These are phyloP conservation scores for Boletus coccyginus DNA, from an alignment of 768 basidiomycete genomes.

Conservation along the genomic window DNA sequence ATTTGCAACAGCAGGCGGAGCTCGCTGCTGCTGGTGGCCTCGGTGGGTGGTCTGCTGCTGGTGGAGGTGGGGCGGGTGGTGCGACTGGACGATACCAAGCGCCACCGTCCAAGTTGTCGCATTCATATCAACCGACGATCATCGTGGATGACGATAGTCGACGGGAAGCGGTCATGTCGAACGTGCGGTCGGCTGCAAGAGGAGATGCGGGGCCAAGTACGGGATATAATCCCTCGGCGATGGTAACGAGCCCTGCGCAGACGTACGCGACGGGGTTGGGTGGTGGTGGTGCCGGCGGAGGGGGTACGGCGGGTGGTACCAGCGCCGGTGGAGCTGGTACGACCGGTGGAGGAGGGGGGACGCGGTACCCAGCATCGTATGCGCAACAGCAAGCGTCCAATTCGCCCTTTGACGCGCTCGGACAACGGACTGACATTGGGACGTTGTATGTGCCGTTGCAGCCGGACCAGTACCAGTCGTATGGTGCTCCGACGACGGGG, in stretches of 20 bases:
- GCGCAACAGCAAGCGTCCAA: conserved; percentile 39
- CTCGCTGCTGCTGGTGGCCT: conserved; percentile 64
- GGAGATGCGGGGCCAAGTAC: conserved; percentile 40
- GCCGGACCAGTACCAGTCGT: conserved; percentile 71
- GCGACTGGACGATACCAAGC: conserved; percentile 45
- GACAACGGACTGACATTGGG: conserved; percentile 61
- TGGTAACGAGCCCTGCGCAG: conserved; percentile 76
- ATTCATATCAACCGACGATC: conserved; percentile 50
- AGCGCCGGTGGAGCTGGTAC: not conserved
- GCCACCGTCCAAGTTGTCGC: conserved; percentile 32
- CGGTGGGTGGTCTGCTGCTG: conserved; percentile 49
- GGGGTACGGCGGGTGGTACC: not conserved
- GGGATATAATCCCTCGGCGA: conserved; percentile 46
- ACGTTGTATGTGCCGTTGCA: conserved; percentile 80
- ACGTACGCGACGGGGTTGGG: conserved; percentile 49
- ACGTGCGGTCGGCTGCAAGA: conserved; percentile 63
- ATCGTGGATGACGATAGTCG: conserved; percentile 68
- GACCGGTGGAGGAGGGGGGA: conserved; percentile 14
- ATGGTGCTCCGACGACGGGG: conserved; percentile 35
- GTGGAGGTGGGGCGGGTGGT: conserved; percentile 25
- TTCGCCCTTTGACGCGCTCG: conserved; percentile 58
- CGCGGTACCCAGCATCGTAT: conserved; percentile 61
- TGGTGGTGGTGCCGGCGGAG: not conserved
- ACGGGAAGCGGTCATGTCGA: conserved; percentile 79
- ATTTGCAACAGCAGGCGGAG: conserved; percentile 90